These are phyloP conservation scores for Cicer yamashitae DNA, from an alignment of 306 rosid species.

Conservation along the genomic window DNA sequence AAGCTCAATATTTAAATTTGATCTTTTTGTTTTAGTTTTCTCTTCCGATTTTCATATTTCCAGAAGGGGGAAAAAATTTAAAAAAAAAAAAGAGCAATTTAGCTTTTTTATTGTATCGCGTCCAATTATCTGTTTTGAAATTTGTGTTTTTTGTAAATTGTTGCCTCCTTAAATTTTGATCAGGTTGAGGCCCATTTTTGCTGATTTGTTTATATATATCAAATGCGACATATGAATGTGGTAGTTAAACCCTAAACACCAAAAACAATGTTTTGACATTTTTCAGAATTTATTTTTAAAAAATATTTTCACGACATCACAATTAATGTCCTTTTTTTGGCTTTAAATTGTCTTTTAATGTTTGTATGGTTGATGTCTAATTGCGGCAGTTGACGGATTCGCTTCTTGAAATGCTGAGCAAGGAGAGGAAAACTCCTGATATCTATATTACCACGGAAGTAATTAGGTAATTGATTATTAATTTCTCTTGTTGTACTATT, in stretches of 20 bases:
- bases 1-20: constrained; percentile 12
- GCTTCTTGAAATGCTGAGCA: constrained; percentile 72
- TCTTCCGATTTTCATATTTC: background rate
- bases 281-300: too few relatives aligned
- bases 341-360: constrained; percentile 32
- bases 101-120: background rate
- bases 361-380: constrained; percentile 41
- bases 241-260: background rate
- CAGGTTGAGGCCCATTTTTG: constrained; percentile 6
- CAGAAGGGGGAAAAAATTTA: background rate
- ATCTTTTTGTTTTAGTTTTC: background rate
- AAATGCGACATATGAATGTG: background rate
- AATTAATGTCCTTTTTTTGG: constrained; percentile 1
- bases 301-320: too few relatives aligned
- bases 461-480: constrained; percentile 67
- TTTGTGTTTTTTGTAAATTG: constrained; percentile 10
- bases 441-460: constrained; percentile 65
- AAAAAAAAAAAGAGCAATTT: background rate
- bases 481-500: constrained; percentile 24
- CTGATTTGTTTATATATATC: constrained; percentile 3
- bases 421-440: constrained; percentile 75
- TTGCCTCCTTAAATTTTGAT: constrained; percentile 8
- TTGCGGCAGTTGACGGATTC: constrained; percentile 71
- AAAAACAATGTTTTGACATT: too few relatives aligned
- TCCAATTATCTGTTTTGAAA: background rate